Evolutionary conservation across 208 protist genomes (phyloP).

Genomic region (Wallacemonas collosoma): DNA sequence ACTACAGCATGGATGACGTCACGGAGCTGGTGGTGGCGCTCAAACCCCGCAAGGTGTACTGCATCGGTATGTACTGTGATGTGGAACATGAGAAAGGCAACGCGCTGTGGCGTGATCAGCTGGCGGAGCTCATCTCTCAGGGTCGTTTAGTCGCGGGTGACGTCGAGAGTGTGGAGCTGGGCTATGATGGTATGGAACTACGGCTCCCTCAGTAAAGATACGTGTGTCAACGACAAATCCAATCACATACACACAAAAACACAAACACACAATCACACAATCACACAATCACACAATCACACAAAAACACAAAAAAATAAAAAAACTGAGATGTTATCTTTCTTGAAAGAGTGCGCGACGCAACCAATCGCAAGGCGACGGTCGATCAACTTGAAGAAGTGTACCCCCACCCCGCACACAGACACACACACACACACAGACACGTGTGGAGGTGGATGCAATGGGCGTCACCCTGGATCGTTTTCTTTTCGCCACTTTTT

Average conservation of each 20-base stretch:
- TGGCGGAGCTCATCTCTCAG: conserved; percentile 30
- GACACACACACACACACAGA: too few relatives aligned
- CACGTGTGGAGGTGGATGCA: too few relatives aligned
- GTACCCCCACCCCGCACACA: too few relatives aligned
- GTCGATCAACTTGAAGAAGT: too few relatives aligned
- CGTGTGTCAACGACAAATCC: conserved; percentile 2
- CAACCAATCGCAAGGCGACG: too few relatives aligned
- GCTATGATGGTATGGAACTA: conserved; percentile 72
- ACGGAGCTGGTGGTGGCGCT: conserved; percentile 47
- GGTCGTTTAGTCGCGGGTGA: conserved; percentile 30
- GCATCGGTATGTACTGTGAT: conserved; percentile 83
- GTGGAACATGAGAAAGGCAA: conserved; percentile 52
- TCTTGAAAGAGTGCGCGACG: too few relatives aligned
- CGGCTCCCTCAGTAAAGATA: conserved; percentile 36
- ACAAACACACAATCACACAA: not conserved
- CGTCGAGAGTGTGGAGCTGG: conserved; percentile 57
- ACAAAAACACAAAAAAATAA: too few relatives aligned
- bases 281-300: too few relatives aligned
- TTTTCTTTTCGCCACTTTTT: too few relatives aligned
- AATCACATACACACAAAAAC: conserved; percentile 12
- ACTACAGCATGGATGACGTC: conserved; percentile 77
- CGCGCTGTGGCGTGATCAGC: conserved; percentile 28
- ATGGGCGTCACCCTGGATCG: too few relatives aligned
- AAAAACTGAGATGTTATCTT: not conserved
- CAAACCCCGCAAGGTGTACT: conserved; percentile 53